Conservation (phyloP, 2,329 filamentous ascomycete genomes). For the Penicillium thymicola region DNA sequence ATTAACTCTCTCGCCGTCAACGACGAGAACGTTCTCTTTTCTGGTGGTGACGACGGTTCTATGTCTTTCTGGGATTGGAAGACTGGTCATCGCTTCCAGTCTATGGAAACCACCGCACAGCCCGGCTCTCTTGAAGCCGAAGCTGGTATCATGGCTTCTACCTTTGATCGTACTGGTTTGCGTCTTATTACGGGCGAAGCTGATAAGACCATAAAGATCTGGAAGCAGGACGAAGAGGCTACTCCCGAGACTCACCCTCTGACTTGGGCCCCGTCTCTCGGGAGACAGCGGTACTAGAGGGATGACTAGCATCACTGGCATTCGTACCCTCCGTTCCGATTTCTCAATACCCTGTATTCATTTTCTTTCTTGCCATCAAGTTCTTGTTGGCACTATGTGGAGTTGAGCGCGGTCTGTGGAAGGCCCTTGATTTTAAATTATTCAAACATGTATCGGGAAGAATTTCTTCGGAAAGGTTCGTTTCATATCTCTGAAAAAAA, state of each 20-base stretch:
- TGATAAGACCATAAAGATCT: slow-evolving; percentile 98
- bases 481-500: slow-evolving; percentile 9
- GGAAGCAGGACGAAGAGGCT: slow-evolving; percentile 89
- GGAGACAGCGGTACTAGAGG: slow-evolving; percentile 68
- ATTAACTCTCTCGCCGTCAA: slow-evolving; percentile 94
- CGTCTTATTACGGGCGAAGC: slow-evolving; percentile 91
- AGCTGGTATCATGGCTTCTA: slow-evolving; percentile 89
- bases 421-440: slow-evolving; percentile 3
- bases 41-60: slow-evolving; percentile 90
- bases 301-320: background rate
- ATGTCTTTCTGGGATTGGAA: slow-evolving; percentile 99
- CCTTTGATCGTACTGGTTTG: slow-evolving; percentile 83
- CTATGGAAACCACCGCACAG: slow-evolving; percentile 85
- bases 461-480: slow-evolving; percentile 2
- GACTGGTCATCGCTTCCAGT: slow-evolving; percentile 86
- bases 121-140: slow-evolving; percentile 93
- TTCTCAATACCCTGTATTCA: slow-evolving; percentile 23
- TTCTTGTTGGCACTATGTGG: slow-evolving; percentile 28
- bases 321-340: slow-evolving; percentile 13
- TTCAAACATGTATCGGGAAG: slow-evolving; percentile 4
- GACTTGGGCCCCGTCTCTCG: slow-evolving; percentile 82
- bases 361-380: slow-evolving; percentile 13
- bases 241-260: slow-evolving; percentile 89
- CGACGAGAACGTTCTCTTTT: slow-evolving; percentile 91
- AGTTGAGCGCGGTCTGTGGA: slow-evolving; percentile 30